Evolutionary conservation across 768 basidiomycete genomes (phyloP).

Genomic region (Suillus spraguei): DNA sequence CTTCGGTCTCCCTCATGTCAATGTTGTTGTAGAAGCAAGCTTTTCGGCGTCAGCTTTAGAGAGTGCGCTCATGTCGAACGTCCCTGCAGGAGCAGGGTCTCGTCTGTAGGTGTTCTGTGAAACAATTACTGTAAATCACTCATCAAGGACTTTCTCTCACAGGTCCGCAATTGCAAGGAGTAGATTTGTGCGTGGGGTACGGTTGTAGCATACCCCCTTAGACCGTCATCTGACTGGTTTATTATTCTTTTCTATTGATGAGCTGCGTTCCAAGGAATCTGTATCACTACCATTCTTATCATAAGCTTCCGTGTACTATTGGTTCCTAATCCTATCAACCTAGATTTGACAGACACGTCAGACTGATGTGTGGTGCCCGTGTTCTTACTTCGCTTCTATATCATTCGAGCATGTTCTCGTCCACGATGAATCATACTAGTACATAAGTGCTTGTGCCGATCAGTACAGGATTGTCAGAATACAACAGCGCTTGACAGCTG

Average conservation of each 20-base stretch:
- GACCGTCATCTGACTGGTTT: background rate
- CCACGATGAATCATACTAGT: background rate
- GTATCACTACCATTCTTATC: background rate
- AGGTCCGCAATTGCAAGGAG: constrained; percentile 41
- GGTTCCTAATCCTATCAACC: background rate
- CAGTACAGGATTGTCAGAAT: constrained; percentile 3
- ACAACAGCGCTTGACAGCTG: constrained; percentile 6
- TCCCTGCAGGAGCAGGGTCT: constrained; percentile 59
- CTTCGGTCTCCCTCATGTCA: background rate
- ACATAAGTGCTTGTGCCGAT: background rate
- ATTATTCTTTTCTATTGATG: constrained; percentile 10
- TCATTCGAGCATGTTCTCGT: constrained; percentile 3
- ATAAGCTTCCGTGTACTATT: background rate
- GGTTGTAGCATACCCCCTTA: constrained; percentile 24
- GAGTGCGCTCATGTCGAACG: constrained; percentile 79
- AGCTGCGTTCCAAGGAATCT: background rate
- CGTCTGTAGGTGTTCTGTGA: constrained; percentile 57
- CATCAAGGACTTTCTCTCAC: background rate
- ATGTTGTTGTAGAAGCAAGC: constrained; percentile 55
- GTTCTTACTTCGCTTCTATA: background rate
- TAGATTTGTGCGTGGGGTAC: constrained; percentile 29
- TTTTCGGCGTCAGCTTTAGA: constrained; percentile 80
- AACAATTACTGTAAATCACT: constrained; percentile 1
- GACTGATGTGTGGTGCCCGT: background rate
- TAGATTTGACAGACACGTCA: constrained; percentile 4